Evolutionary conservation across 2,329 filamentous ascomycete species (phyloP), one percentile per base, ranked within the genome.

Genomic region (Fusarium redolens): DNA sequence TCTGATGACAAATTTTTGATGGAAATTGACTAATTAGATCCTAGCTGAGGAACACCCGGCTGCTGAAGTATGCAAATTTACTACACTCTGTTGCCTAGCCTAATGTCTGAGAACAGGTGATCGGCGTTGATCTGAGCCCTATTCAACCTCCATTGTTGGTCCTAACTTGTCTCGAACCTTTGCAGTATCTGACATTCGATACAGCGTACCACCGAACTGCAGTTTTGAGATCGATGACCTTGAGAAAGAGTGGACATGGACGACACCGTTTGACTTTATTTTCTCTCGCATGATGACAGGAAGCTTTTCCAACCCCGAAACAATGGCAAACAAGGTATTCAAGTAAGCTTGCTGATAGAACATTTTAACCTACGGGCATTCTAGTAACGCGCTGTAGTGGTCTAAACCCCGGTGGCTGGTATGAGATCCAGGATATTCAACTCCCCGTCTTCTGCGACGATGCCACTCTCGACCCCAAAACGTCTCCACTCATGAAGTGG

Each of bases 271-370:
- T 4, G 68, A 71, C 54, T 68, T 71, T 12, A 50, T 71, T 35
- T 71, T 71, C 20, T 71, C 38, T 5, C 69, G 69, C 2, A 71
- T 71, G 62, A 71, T 72, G 69, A 71, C 69, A 0, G 68, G 69
- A 2, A 68, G 68, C 18, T 71, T 71, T n/a, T 45, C 41, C 0
- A 44, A 57, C 3, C 50, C 68, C 1, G 20, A 59, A 31, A 17
- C 12, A 0, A 72, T 72, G 25, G 58, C 69, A 1, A 38, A 47
- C 1, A 72, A 72, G 9, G 69, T 17, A 9, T 57, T 38, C 2
- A 18, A 48, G 69, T 65, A 57, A 20, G 43, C 9, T 22, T 7
- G 3, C 15, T 7, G 5, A 4, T 3, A 25, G 7, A 9, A 1
- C 4, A 14, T 22, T 7, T 18, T 2, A 4, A 8, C 9, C 17